A percentile compares a stretch with the other conserved stretches of the same genome.
These are phyloP conservation scores for Aureobasidium sp. DNA, from an alignment of 2,329 filamentous ascomycete species.

Conservation along the genomic window DNA sequence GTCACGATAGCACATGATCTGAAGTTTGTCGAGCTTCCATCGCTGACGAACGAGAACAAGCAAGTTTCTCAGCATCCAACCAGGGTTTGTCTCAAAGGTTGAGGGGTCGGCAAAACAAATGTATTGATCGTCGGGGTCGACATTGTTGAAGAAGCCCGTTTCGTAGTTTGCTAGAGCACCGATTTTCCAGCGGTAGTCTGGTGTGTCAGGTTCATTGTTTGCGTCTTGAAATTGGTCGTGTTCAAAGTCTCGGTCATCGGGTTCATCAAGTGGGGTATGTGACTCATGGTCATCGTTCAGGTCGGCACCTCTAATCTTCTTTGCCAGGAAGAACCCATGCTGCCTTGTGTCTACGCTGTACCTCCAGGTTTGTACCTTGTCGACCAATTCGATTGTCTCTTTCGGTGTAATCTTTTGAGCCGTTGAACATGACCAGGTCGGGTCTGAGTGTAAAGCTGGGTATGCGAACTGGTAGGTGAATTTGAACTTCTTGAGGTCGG, in stretches of 20 bases:
- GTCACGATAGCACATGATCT: slow-evolving; percentile 87
- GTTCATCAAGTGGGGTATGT: slow-evolving; percentile 23
- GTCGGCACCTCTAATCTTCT: slow-evolving; percentile 50
- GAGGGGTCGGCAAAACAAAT: slow-evolving; percentile 89
- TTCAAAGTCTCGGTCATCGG: slow-evolving; percentile 25
- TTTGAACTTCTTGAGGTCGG: slow-evolving; percentile 93
- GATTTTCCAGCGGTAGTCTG: slow-evolving; percentile 70
- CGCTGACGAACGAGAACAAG: slow-evolving; percentile 76
- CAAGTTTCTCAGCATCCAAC: slow-evolving; percentile 88
- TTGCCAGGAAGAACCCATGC: slow-evolving; percentile 93
- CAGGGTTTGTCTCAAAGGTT: slow-evolving; percentile 77
- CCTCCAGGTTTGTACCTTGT: slow-evolving; percentile 79
- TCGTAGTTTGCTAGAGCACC: slow-evolving; percentile 73
- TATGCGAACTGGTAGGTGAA: slow-evolving; percentile 99
- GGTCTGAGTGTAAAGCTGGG: slow-evolving; percentile 83
- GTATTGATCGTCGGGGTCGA: slow-evolving; percentile 66
- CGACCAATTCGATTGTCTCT: slow-evolving; percentile 74
- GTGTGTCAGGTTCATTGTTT: slow-evolving; percentile 34
- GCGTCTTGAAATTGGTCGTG: slow-evolving; percentile 35
- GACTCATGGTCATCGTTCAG: slow-evolving; percentile 26
- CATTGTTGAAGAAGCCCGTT: slow-evolving; percentile 73
- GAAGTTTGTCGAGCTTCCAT: slow-evolving; percentile 68
- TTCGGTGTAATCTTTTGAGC: slow-evolving; percentile 46
- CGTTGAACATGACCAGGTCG: slow-evolving; percentile 53
- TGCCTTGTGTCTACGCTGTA: slow-evolving; percentile 76